phyloP scores from a whole-genome alignment of 805 yeast genomes.

The Vanderwaltozyma verrucispora region DNA sequence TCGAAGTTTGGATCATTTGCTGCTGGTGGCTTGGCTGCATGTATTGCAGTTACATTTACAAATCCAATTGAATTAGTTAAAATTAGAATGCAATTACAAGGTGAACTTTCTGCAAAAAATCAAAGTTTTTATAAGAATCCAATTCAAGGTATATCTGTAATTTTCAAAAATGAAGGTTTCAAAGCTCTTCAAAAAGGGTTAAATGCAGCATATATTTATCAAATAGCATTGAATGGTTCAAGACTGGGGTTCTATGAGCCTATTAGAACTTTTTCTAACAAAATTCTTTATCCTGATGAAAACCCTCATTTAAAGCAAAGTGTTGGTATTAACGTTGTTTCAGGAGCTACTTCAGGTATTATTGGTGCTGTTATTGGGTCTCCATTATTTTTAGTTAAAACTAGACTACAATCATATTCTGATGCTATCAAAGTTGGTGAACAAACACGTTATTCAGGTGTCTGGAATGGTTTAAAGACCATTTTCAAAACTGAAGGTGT shows the following conservation, averaged over 20 bases:
- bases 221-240: slow-evolving; percentile 86
- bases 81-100: slow-evolving; percentile 94
- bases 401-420: slow-evolving; percentile 93
- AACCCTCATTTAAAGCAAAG: slow-evolving; percentile 42
- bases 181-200: slow-evolving; percentile 86
- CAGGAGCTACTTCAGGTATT: slow-evolving; percentile 80
- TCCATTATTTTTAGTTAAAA: slow-evolving; percentile 85
- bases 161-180: slow-evolving; percentile 73
- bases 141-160: slow-evolving; percentile 66
- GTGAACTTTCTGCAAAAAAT: slow-evolving; percentile 57
- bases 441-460: slow-evolving; percentile 75
- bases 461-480: slow-evolving; percentile 54
- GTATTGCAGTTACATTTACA: slow-evolving; percentile 95
- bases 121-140: slow-evolving; percentile 68
- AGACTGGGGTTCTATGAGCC: slow-evolving; percentile 94
- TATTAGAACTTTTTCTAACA: slow-evolving; percentile 49
- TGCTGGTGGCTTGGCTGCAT: slow-evolving; percentile 92
- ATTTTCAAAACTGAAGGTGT: slow-evolving; percentile 69
- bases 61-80: slow-evolving; percentile 93
- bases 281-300: slow-evolving; percentile 38
- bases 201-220: slow-evolving; percentile 81
- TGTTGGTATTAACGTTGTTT: slow-evolving; percentile 51
- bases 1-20: slow-evolving; percentile 68
- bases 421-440: slow-evolving; percentile 63
- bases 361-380: slow-evolving; percentile 87